A percentile compares a stretch with the other conserved stretches of the same genome.
These are phyloP conservation scores for Berkeleyomyces basicola DNA, from an alignment of 2,329 filamentous ascomycete genomes.

Conservation along the genomic window DNA sequence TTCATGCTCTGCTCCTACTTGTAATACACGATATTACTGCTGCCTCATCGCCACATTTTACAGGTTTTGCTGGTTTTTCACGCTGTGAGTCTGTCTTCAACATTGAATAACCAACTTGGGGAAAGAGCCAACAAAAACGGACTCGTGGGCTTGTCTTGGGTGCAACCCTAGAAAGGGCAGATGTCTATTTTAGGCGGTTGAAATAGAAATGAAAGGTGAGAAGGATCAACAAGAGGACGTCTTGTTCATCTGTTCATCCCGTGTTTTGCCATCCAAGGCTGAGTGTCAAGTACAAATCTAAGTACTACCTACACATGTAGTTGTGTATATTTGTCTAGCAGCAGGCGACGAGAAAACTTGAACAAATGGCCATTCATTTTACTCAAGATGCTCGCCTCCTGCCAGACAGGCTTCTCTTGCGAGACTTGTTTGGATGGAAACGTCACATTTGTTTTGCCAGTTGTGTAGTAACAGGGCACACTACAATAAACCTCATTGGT, in stretches of 20 bases:
- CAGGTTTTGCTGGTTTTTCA: background rate
- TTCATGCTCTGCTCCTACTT: background rate
- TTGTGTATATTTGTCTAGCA: no score
- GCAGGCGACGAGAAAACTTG: background rate
- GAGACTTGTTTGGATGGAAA: background rate
- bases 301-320: background rate
- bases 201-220: background rate
- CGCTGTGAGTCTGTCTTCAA: background rate
- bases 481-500: background rate
- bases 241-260: constrained; percentile 2
- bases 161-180: background rate
- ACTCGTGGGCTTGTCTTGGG: background rate
- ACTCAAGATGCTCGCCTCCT: background rate
- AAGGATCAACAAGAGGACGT: background rate
- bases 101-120: background rate
- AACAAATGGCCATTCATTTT: background rate
- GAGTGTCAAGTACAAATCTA: background rate
- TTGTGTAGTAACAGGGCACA: background rate
- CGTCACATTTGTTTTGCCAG: background rate
- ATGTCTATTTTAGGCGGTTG: background rate
- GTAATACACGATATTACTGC: background rate
- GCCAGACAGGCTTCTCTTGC: background rate
- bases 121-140: background rate
- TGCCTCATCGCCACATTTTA: background rate
- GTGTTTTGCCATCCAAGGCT: background rate